These are phyloP conservation scores for Arctium minus DNA, from an alignment of 129 eudicot species.

Conservation along the genomic window DNA sequence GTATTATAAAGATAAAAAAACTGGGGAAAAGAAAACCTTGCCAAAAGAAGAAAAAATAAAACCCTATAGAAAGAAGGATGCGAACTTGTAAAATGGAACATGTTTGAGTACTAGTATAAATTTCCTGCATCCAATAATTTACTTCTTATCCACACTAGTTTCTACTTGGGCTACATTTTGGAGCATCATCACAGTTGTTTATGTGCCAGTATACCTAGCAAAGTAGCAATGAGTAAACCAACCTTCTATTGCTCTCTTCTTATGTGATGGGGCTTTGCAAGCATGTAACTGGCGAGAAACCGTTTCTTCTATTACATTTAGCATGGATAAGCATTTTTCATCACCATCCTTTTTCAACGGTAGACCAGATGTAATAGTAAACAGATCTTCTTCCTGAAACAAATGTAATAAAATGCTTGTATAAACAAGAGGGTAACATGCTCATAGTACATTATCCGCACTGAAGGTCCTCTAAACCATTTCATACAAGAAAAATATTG, in stretches of 20 bases:
- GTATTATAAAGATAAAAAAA: neutral
- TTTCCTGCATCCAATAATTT: neutral
- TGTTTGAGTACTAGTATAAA: neutral
- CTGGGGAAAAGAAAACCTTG: neutral
- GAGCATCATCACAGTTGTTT: neutral
- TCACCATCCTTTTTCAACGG: constrained; percentile 81
- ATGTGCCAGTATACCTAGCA: neutral
- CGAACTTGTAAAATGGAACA: neutral
- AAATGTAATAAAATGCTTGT: constrained; percentile 5
- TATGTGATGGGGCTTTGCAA: constrained; percentile 70
- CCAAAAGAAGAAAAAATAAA: neutral
- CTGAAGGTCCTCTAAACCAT: constrained; percentile 12
- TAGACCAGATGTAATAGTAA: constrained; percentile 83
- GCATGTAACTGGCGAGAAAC: constrained; percentile 86
- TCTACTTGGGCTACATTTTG: neutral
- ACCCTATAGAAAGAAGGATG: neutral
- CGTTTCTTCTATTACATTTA: constrained; percentile 88
- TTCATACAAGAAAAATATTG: neutral
- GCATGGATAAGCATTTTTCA: constrained; percentile 77
- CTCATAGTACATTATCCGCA: neutral
- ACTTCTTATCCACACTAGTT: neutral
- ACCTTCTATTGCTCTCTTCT: constrained; percentile 81
- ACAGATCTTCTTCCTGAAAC: constrained; percentile 86
- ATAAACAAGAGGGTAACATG: neutral
- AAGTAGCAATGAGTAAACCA: neutral